Evolutionary conservation across 2,329 filamentous ascomycete genomes (phyloP).

Genomic region (Chaetoscypha palmicola): DNA sequence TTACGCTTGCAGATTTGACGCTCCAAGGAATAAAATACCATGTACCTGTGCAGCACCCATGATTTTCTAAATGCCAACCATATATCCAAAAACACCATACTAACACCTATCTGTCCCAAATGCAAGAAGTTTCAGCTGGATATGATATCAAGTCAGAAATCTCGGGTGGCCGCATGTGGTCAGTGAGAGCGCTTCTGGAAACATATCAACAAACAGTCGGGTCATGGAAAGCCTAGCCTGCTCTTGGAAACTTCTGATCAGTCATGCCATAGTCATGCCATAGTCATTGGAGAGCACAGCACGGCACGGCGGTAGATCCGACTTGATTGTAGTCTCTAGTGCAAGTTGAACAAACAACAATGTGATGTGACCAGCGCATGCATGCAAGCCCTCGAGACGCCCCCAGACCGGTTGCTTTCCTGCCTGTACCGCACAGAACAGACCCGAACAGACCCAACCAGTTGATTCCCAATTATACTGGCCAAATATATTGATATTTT

Average conservation of each 20-base stretch:
- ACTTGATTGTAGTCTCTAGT: constrained; percentile 30
- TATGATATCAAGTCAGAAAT: background rate
- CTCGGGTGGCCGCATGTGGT: background rate
- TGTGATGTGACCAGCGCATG: constrained; percentile 22
- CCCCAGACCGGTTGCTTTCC: constrained; percentile 2
- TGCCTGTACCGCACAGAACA: constrained; percentile 10
- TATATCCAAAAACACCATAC: background rate
- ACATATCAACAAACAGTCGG: too few relatives aligned
- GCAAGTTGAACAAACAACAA: constrained; percentile 25
- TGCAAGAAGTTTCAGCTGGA: constrained; percentile 1
- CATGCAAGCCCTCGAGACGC: constrained; percentile 14
- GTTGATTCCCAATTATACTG: constrained; percentile 10
- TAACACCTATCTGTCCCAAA: background rate
- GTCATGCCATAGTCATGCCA: constrained; percentile 21
- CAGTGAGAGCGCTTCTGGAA: background rate
- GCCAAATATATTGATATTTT: constrained; percentile 6
- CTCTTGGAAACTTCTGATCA: constrained; percentile 17
- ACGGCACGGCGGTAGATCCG: constrained; percentile 28
- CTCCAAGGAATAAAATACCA: too few relatives aligned
- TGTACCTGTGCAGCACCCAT: too few relatives aligned
- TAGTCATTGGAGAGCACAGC: too few relatives aligned
- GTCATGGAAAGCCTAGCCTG: background rate
- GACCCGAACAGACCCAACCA: background rate
- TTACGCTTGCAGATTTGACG: too few relatives aligned
- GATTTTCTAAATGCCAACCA: too few relatives aligned